Base-by-base conservation (phyloP, 371 early-diverging fungal species). In the Chytridium lagenaria region DNA sequence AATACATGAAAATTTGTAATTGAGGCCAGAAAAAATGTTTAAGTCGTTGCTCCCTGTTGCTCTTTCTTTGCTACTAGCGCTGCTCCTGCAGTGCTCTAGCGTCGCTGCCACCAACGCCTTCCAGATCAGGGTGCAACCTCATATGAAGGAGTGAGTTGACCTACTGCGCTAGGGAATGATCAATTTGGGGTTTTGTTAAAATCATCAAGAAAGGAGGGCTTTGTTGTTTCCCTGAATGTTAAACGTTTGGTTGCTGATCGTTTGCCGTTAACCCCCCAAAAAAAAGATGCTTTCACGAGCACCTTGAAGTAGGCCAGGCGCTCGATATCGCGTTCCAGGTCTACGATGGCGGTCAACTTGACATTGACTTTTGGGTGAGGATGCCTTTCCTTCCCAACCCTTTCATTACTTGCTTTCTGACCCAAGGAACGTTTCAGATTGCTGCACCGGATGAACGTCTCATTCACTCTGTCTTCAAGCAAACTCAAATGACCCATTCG, bases 351-450 rank as follows among this genome's bases (percentile, higher is more conserved):
- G 90, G 87, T 31, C 80, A 89, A 49, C 81, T 87, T 23, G 90
- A 90, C 69, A 84, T 93, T 73, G 92, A 93, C 69, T 91, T 92
- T 77, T 84, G 83, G 90, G 92, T 92, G 30, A n/a, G 22, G 64
- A 36, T n/a, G 15, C 38, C 31, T 15, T 63, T 12, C 23, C 10
- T 30, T 63, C 44, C 12, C 44, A 44, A 12, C 44, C 19, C n/a
- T n/a, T n/a, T n/a, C n/a, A n/a, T n/a, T n/a, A n/a, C n/a, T n/a
- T n/a, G n/a, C n/a, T n/a, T n/a, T n/a, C n/a, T n/a, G n/a, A n/a
- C n/a, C n/a, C 7, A 44, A 7, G 12, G 36, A 31, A 12, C 63
- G 37, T 12, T 16, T 23, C 70, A 92, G 92, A 83, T 92, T 44
- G 68, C 80, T 23, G 84, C 88, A 59, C 90, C 91, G 10, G 74